These are phyloP conservation scores for Neofusicoccum umdonicola DNA, from an alignment of 2,329 filamentous ascomycete species.

Conservation along the genomic window DNA sequence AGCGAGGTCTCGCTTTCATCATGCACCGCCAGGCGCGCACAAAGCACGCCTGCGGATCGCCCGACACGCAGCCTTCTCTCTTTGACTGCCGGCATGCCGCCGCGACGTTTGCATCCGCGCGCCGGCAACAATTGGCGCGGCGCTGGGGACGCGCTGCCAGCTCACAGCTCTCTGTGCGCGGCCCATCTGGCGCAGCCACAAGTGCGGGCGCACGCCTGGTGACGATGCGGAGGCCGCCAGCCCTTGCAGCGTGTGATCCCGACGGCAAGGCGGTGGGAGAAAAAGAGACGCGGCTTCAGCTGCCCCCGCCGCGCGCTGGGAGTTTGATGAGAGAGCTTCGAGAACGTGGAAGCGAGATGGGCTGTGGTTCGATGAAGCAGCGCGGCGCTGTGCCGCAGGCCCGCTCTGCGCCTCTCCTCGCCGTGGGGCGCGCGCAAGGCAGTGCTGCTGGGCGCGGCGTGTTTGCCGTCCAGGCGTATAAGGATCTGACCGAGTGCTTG, in stretches of 20 bases:
- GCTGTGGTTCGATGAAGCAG: neutral
- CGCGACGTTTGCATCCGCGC: constrained; percentile 5
- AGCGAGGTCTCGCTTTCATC: constrained; percentile 1
- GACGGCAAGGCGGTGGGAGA: constrained; percentile 24
- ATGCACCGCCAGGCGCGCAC: neutral
- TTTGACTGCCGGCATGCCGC: constrained; percentile 14
- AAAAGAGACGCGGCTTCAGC: constrained; percentile 20
- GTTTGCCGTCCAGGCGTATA: neutral
- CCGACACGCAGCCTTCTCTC: constrained; percentile 3
- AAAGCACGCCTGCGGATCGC: constrained; percentile 13
- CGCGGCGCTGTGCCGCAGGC: constrained; percentile 3
- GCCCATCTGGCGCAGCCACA: neutral
- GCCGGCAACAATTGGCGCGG: constrained; percentile 12
- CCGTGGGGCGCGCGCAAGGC: neutral
- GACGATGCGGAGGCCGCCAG: constrained; percentile 20
- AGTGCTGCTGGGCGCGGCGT: no score
- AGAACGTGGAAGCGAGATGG: constrained; percentile 10
- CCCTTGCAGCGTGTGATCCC: constrained; percentile 21
- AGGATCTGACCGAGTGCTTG: neutral
- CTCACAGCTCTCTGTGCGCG: constrained; percentile 10
- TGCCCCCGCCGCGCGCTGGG: neutral
- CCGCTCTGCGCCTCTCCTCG: neutral
- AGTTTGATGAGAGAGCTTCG: constrained; percentile 4
- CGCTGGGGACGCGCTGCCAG: constrained; percentile 6
- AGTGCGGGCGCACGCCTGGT: constrained; percentile 3